These are phyloP conservation scores for Peterozyma xylosa DNA, from an alignment of 805 yeast species.

Conservation along the genomic window DNA sequence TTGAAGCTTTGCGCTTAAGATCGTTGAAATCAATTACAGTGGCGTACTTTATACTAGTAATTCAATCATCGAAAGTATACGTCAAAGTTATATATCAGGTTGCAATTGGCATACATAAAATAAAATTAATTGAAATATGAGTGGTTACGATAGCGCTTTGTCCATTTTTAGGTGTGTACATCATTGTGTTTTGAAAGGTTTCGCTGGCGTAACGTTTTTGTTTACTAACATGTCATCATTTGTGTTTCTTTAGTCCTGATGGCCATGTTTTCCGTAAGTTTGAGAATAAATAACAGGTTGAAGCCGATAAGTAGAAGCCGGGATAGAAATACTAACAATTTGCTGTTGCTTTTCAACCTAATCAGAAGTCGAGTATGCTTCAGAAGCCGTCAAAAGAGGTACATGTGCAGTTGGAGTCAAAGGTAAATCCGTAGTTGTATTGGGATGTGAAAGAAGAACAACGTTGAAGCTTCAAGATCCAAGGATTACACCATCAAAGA, in stretches of 20 bases:
- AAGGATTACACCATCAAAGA: slow-evolving; percentile 90
- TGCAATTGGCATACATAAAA: too few relatives aligned
- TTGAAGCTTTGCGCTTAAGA: too few relatives aligned
- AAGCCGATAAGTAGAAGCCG: too few relatives aligned
- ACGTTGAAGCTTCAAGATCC: slow-evolving; percentile 95
- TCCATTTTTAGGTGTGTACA: slow-evolving; percentile 85
- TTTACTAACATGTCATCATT: background rate
- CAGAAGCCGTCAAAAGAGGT: slow-evolving; percentile 96
- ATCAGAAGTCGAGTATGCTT: slow-evolving; percentile 88
- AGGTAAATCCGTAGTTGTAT: slow-evolving; percentile 80
- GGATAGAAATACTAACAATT: slow-evolving; percentile 22
- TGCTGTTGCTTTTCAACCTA: background rate
- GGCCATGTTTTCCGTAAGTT: slow-evolving; percentile 91
- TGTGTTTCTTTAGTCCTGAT: slow-evolving; percentile 63
- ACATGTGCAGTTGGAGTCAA: slow-evolving; percentile 97
- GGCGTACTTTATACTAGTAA: too few relatives aligned
- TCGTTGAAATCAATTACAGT: too few relatives aligned
- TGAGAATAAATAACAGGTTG: background rate
- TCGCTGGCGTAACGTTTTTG: background rate
- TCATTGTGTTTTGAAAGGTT: background rate
- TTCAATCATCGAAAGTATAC: too few relatives aligned
- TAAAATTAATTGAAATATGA: slow-evolving; percentile 41
- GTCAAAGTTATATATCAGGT: too few relatives aligned
- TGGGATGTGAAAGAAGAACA: slow-evolving; percentile 95
- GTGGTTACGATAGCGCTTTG: slow-evolving; percentile 98